Conservation (phyloP, 2,329 filamentous ascomycete species). For the Epicoccum sorghinum region DNA sequence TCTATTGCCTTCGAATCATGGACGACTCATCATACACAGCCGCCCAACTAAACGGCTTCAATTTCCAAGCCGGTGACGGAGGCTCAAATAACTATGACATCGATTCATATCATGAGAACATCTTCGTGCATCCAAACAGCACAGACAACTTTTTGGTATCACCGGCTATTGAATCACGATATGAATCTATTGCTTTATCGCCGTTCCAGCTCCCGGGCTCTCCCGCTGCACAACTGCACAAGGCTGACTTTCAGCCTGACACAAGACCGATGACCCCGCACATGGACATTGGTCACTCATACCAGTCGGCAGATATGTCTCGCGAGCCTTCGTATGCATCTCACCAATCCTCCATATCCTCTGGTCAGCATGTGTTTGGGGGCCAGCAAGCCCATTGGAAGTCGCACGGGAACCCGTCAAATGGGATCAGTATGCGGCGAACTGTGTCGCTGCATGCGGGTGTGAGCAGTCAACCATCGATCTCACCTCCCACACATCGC, state of each 20-base stretch:
- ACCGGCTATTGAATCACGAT: constrained; percentile 12
- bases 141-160: not conserved
- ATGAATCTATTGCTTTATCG: constrained; percentile 18
- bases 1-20: not conserved
- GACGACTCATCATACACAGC: not conserved
- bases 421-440: not conserved
- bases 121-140: not conserved
- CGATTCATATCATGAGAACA: not conserved
- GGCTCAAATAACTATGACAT: not conserved
- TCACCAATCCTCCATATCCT: constrained; percentile 15
- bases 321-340: constrained; percentile 20
- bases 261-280: not conserved
- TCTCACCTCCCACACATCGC: not conserved
- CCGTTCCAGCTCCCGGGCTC: constrained; percentile 2
- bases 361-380: constrained; percentile 1
- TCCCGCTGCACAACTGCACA: constrained; percentile 12
- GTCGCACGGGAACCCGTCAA: not conserved
- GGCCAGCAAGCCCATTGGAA: not conserved
- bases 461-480: not conserved
- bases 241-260: constrained; percentile 29
- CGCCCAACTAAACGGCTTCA: not conserved
- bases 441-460: not conserved
- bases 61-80: not conserved
- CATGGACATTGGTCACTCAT: not conserved
- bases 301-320: constrained; percentile 17